Base-by-base conservation (phyloP, 331 rosid species). In the Telfairia occidentalis region DNA sequence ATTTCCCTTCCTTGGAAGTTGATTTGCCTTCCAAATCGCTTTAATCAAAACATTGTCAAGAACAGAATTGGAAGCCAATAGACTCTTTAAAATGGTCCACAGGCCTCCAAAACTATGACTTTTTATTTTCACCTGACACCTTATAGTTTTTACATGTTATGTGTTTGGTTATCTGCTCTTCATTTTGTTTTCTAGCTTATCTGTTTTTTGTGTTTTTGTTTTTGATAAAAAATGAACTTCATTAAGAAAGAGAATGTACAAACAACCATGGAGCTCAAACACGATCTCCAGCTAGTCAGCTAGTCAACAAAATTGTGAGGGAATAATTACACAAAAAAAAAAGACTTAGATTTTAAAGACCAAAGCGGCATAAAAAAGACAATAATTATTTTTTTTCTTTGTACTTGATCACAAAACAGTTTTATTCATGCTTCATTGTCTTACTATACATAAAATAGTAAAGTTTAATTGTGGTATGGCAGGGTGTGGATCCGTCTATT, bases 401-500 rank as follows among this genome's bases (percentile, higher is more conserved):
- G 11, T 46, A 46, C 28, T 16, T 28, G 58, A 46, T 40, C 29
- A 42, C 57, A 43, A 73, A 18, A 50, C 38, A 24, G 40, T 55
- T 28, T 43, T 34, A 28, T 76, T 3, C 2, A 52, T 10, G 71
- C 75, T 34, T 67, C 59, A 53, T 42, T 77, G 53, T 32, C 71
- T 81, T 74, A 70, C 79, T 35, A 82, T 80, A 74, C 9, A 42
- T 69, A 43, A 42, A 40, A 40, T 24, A 45, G 73, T 53, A 76
- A 53, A 40, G 65, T 79, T 76, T 21, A 18, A 83, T 79, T 83
- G 15, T 35, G 45, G 80, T 58, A 32, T 84, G 74, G 58, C 79
- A 93, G 98, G 98, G 98, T 38, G 88, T 93, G 66, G 97, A 93
- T 85, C 96, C 96, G 65, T 93, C 94, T 15, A 93, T 93, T 76